Evolutionary conservation across 768 basidiomycete genomes (phyloP), one percentile per base, ranked within the genome.

Genomic region (Kwoniella sp.): DNA sequence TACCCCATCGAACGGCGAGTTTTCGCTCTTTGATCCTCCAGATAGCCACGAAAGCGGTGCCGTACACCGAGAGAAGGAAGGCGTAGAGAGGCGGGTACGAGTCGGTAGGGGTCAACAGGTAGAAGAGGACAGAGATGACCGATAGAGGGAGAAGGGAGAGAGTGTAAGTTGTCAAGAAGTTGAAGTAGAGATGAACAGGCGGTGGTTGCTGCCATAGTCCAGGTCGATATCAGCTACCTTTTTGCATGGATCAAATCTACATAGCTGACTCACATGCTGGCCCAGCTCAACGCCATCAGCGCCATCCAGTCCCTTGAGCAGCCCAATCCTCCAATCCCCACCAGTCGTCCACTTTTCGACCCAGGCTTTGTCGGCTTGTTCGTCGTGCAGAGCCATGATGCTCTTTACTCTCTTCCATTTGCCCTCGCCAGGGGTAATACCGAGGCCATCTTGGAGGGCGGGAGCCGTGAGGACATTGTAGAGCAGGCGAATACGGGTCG

Each of bases 1-100:
- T 90, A 3, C 90, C 89, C 83, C 91, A 94, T 29, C 87, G 84
- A 51, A 92, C 85, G 1, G 91, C 86, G n/a, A 95, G 82, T 44
- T 88, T 86, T 19, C 89, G 86, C 79, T 98, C 91, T 62, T 86
- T 86, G 37, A 96, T 85, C 27, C 90, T 85, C 95, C 95, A 99
- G 83, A 87, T 88, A 78, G 97, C 93, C 65, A 94, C 89, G 72
- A 94, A 95, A 21, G 85, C 79, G 51, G 92, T 83, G 0, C 89
- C 88, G 90, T 94, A 99, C 2, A 92, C 58, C n/a, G 87, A 85
- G 51, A 95, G 81, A 22, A 90, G 80, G 57, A 84, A 80, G 0
- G 91, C 91, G 77, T 92, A 97, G 3, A 85, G 50, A 12, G 89
- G 85, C 9, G 88, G 88, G 80, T 92, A 97, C 0, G 88, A 85